Evolutionary conservation across 2,329 filamentous ascomycete genomes (phyloP), one percentile per base, ranked within the genome.

Genomic region (Aspergillus pseudonomiae): DNA sequence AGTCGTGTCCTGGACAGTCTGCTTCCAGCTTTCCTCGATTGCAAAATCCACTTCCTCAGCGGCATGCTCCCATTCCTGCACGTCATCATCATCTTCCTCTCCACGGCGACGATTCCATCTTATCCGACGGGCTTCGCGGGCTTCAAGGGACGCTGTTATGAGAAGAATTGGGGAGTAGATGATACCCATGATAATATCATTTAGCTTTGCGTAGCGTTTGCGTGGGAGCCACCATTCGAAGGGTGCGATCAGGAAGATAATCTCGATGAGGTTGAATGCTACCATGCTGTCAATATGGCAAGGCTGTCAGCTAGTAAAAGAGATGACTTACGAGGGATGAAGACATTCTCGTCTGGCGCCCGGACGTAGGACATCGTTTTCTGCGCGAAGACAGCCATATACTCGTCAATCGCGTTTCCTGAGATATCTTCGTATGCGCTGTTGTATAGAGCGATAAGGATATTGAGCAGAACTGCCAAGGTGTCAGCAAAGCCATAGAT

Each of bases 301-400:
- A 21, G 2, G 4, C 16, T 6, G 16, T 43, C 9, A 14, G 9
- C n/a, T 39, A 24, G 30, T 30, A 5, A 26, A 59, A n/a, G 12
- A 14, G 36, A 19, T 28, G 14, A 72, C 79, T 68, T 73, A 82
- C 80, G 95, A 0, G 95, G 89, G 72, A 99, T 97, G 79, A 95
- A 99, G 61, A 99, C 95, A 70, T 99, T 99, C 78, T 99, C 95
- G 71, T 99, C 95, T 0, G 95, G 95, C 0, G 95, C 95, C 56
- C 95, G 92, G 21, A 98, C 92, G 73, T 97, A 99, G 73, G 96
- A 93, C 86, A 98, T 92, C 0, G 95, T 97, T 79, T 97, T 97
- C 70, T 96, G 91, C 0, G 92, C 86, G 79, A 97, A 97, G 4
- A 98, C 86, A 0, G 93, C 94, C 76, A 99, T 89, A 79, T 93